Base-by-base conservation (phyloP, 2,329 filamentous ascomycete genomes). In the Fusarium sp. region DNA sequence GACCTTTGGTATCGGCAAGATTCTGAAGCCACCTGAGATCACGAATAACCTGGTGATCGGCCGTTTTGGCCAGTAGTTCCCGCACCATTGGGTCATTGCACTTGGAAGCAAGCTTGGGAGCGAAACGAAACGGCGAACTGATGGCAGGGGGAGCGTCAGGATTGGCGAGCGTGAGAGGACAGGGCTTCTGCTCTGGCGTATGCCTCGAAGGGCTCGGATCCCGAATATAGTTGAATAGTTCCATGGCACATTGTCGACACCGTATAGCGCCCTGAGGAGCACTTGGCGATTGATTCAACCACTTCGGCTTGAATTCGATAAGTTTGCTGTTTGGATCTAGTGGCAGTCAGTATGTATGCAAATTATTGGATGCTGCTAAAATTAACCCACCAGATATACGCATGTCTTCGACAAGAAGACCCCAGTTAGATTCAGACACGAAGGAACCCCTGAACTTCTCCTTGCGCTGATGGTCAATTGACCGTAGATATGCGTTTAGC, bases 271-370 rank as follows among this genome's bases (percentile, higher is more conserved):
- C 79, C 0, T 76, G 27, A 2, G 92, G 93, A 0, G 92, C 92
- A 40, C 88, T 89, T 6, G 90, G 92, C 4, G 92, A 94, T 77
- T 94, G 92, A 11, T 85, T 82, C 27, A 96, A 86, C 93, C 93
- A 96, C 80, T 96, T 96, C 16, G 93, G 92, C 78, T 96, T 96
- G 80, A 95, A 91, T 77, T 95, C 92, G 59, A 92, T 82, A 32
- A 92, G 77, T 29, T 78, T 59, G 60, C 72, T 76, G n/a, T 75
- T 72, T 16, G 74, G 62, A 61, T 79, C 78, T 78, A 60, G 12
- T 45, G 62, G n/a, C 38, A 38, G 46, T 65, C 54, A 56, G 52
- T 54, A 29, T 34, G 58, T 30, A 52, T 43, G 40, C 29, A 44
- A 27, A 11, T 24, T n/a, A 34, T 40, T 27, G 8, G n/a, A 30